These are phyloP conservation scores for Aspergillus viridinutans DNA, from an alignment of 2,329 filamentous ascomycete species.

Conservation along the genomic window DNA sequence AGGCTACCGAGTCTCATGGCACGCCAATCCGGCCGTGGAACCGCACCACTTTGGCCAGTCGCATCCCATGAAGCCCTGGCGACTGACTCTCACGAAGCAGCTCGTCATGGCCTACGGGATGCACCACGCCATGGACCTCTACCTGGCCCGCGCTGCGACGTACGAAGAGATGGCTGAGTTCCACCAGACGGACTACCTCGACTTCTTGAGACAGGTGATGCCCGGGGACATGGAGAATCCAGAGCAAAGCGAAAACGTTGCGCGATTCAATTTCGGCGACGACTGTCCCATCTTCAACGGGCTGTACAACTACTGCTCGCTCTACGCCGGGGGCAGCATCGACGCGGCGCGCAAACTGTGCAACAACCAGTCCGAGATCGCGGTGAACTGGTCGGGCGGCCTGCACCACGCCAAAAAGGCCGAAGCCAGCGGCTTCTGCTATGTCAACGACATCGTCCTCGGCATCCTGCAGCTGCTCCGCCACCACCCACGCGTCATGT, in stretches of 20 bases:
- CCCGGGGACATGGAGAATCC: conserved; percentile 65
- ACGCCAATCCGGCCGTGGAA: conserved; percentile 92
- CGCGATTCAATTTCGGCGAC: conserved; percentile 82
- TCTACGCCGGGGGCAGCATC: conserved; percentile 85
- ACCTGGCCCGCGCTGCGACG: conserved; percentile 75
- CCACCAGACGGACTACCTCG: conserved; percentile 83
- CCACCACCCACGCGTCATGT: conserved; percentile 77
- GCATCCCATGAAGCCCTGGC: conserved; percentile 99
- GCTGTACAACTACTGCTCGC: conserved; percentile 88
- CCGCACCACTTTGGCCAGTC: conserved; percentile 95
- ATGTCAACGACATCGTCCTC: conserved; percentile 97
- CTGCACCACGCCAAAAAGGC: conserved; percentile 94
- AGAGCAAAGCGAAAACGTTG: conserved; percentile 52
- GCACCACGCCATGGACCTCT: conserved; percentile 95
- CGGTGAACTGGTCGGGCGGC: conserved; percentile 95
- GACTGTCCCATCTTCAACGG: conserved; percentile 97
- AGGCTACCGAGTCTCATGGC: conserved; percentile 89
- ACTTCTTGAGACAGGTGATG: conserved; percentile 73
- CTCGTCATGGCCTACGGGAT: conserved; percentile 93
- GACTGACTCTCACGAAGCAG: conserved; percentile 89
- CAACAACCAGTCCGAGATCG: conserved; percentile 84
- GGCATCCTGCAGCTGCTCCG: conserved; percentile 84
- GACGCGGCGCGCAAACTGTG: conserved; percentile 88
- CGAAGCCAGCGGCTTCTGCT: conserved; percentile 94
- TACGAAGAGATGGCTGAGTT: conserved; percentile 84